phyloP scores from a whole-genome alignment of 2,329 filamentous ascomycete genomes.

The Fusarium zealandicum region DNA sequence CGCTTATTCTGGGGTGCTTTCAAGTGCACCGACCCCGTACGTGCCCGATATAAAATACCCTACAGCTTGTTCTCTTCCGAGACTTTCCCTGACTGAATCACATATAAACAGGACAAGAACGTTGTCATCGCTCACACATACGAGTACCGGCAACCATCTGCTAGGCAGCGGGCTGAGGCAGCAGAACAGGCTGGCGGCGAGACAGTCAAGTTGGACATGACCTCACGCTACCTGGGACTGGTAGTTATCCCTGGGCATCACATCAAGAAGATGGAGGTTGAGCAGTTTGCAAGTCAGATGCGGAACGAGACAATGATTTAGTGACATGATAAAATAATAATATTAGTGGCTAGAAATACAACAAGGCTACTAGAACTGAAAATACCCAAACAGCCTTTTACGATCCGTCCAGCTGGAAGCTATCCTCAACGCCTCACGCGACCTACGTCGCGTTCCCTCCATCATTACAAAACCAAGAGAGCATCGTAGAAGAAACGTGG shows the following conservation, averaged over 20 bases:
- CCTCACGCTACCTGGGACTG: conserved; percentile 84
- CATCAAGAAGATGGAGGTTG: conserved; percentile 86
- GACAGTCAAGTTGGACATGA: conserved; percentile 73
- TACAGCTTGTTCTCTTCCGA: neutral
- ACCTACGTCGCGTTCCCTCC: conserved; percentile 34
- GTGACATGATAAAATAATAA: conserved; percentile 25
- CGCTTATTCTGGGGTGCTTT: conserved; percentile 90
- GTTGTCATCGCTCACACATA: conserved; percentile 85
- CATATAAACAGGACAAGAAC: conserved; percentile 74
- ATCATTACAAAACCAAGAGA: conserved; percentile 23
- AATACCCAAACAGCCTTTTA: conserved; percentile 39
- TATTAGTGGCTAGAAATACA: conserved; percentile 42
- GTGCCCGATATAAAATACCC: conserved; percentile 41
- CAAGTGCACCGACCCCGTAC: conserved; percentile 92
- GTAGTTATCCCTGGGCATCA: conserved; percentile 88
- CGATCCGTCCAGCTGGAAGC: conserved; percentile 27
- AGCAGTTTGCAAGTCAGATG: conserved; percentile 72
- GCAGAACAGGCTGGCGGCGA: conserved; percentile 46
- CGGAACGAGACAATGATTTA: conserved; percentile 29
- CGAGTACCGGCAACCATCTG: conserved; percentile 83
- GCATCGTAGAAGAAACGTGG: conserved; percentile 1
- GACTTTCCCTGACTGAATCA: neutral
- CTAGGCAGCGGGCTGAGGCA: conserved; percentile 53
- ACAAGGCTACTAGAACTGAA: conserved; percentile 35
- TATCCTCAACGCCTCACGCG: conserved; percentile 41